Base-by-base conservation (phyloP, 345 rosid genomes). In the Passiflora organensis region DNA sequence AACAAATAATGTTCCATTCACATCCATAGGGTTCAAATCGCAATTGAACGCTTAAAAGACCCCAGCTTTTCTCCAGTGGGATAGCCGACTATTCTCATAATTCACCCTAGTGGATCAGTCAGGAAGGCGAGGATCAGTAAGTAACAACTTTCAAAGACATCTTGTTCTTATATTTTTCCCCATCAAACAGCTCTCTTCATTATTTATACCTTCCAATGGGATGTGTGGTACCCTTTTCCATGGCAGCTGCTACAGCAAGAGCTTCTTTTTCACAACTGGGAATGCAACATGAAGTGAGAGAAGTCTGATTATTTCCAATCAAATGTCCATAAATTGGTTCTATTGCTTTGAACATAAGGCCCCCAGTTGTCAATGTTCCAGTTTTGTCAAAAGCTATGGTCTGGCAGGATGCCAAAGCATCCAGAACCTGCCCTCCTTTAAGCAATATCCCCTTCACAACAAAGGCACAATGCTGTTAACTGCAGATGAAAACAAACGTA, bases 201-300 rank as follows among this genome's bases (percentile, higher is more conserved):
- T 8, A 58, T 62, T 24, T 9, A 44, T 78, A 86, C 96, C 99
- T 89, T 79, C 99, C 99, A 66, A 93, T 93, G 58, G 99, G 99
- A 71, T 93, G 99, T 48, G 99, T 93, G 43, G 99, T 89, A 51
- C 99, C 99, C 83, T 86, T 93, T 72, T 93, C 96, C 99, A 93
- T 89, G 6, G 99, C 96, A 73, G 99, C 87, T 15, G 99, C 99
- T 36, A 93, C 95, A 20, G 96, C 99, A 53, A 93, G 95, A 62
- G 99, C 99, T 81, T 93, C 94, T 60, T 78, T 82, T 72, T 93
- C 99, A 78, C 99, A 93, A 63, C 53, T 81, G 45, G 99, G 96
- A 61, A 62, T 58, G 60, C 99, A 93, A 68, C 99, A 93, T 25
- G 80, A 72, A 46, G 72, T 5, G 38, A 53, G 13, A 32, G 68